A percentile compares a stretch with the other conserved stretches of the same genome.
Evolutionary conservation across 2,329 filamentous ascomycete genomes (phyloP).

Genomic region (Colletotrichum euphorbiae): DNA sequence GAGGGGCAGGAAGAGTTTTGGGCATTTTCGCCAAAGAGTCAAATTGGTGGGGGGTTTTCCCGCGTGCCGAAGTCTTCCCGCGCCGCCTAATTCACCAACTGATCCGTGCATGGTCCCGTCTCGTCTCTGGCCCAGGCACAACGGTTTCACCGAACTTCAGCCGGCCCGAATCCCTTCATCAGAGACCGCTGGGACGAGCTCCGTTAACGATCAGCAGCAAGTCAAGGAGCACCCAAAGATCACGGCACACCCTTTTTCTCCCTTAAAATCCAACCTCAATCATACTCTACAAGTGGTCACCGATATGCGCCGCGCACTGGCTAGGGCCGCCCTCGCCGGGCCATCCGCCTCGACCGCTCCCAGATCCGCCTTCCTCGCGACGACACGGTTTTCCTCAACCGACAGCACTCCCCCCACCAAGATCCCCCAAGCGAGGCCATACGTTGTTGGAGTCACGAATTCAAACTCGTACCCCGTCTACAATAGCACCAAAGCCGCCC

Average conservation of each 20-base stretch:
- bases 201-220: not conserved
- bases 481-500: slow-evolving; percentile 76
- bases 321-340: slow-evolving; percentile 9
- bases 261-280: too few relatives aligned
- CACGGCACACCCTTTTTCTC: not conserved
- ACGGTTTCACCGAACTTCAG: slow-evolving; percentile 28
- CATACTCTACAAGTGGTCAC: too few relatives aligned
- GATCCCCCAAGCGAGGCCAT: slow-evolving; percentile 63
- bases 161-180: slow-evolving; percentile 36
- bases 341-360: slow-evolving; percentile 9
- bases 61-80: slow-evolving; percentile 39
- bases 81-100: slow-evolving; percentile 24
- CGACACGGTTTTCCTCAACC: slow-evolving; percentile 36
- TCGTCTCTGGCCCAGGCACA: not conserved
- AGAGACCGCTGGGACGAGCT: slow-evolving; percentile 29
- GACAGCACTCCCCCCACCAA: slow-evolving; percentile 20
- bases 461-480: slow-evolving; percentile 83
- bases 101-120: too few relatives aligned
- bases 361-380: slow-evolving; percentile 22
- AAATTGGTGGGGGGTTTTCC: slow-evolving; percentile 40
- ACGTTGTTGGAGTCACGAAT: slow-evolving; percentile 78
- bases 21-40: slow-evolving; percentile 41
- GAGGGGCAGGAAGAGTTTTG: slow-evolving; percentile 42
- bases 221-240: not conserved
- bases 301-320: slow-evolving; percentile 19